Base-by-base conservation (phyloP, 192 early-diverging fungal genomes). In the Backusella liffmaniae region DNA sequence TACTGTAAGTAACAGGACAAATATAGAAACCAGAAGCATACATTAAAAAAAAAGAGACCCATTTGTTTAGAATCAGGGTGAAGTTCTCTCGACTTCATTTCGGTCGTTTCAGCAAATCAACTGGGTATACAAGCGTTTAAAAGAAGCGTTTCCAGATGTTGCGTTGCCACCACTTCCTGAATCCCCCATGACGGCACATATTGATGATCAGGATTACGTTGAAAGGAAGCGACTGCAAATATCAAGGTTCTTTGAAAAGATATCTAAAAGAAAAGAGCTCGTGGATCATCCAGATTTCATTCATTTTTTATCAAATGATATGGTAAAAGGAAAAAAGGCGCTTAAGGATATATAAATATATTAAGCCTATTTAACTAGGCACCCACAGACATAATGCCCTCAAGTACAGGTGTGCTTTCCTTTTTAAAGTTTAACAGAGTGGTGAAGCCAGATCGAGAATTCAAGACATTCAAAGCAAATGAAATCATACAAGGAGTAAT, bases 281-380 rank as follows among this genome's bases (percentile, higher is more conserved):
- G 74, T 72, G 6, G 74, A 82, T 1, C 74, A 82, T 44, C 59
- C 77, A 56, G 74, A 76, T 6, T 82, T 86, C 26, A 74, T 84
- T n/a, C 81, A 81, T 75, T 88, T 88, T 80, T 72, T 88, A 77
- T 85, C 84, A 67, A 84, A 80, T 72, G 86, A 88, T 46, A 86
- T 88, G 86, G 86, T 88, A 86, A 49, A 32, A 3, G 32, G 3
- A 10, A 10, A 77, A 70, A 32, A 16, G 6, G 21, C 2, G 6
- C 18, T 18, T 49, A 18, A n/a, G 18, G 4, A 18, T 51, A 51
- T 51, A 53, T 53, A 53, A 4, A 53, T 53, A 13, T 53, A 53
- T 53, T 13, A 32, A 32, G 32, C 21, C 5, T n/a, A 51, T 46
- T n/a, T 35, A 2, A 35, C 18, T 74, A 88, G 86, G 77, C 84